Evolutionary conservation across 1,284 basidiomycete species (phyloP), one percentile per base, ranked within the genome.

Genomic region (Ceratobasidium sp.): DNA sequence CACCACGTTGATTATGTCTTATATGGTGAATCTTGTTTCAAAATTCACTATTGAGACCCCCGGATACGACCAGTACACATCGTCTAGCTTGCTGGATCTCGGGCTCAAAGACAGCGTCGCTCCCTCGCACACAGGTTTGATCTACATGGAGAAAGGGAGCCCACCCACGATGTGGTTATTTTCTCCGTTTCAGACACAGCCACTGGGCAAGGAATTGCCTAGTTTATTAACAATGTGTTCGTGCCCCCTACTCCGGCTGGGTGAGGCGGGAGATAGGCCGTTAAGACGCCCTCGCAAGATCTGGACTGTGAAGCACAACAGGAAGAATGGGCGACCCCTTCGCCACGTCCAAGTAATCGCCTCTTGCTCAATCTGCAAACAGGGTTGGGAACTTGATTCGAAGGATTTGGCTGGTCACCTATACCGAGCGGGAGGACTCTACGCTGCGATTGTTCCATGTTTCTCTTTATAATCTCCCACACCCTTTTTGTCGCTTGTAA

Each of bases 191-290:
- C 17, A 36, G 15, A 60, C 27, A 14, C 69, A 47, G 29, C 69
- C 69, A 11, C 57, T 72, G 24, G 69, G 69, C 2, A 72, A 72
- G 47, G 54, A 72, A 47, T 31, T 72, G 0, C 69, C 69, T 1
- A 44, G 62, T 24, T 0, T 60, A 6, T 57, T 72, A 2, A 36
- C 24, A 14, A 27, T 48, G 6, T 72, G 69, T 22, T 4, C 17
- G 1, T 72, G 69, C 45, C 8, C 9, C 22, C 47, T 29, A 31
- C n/a, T 7, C 24, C 24, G 11, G 31, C n/a, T n/a, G n/a, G n/a
- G n/a, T n/a, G n/a, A n/a, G n/a, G n/a, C n/a, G n/a, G n/a, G n/a
- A n/a, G n/a, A n/a, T n/a, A n/a, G 31, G 29, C 15, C 9, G 5
- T 1, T 27, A 36, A 54, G 45, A 4, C 50, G 50, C 45, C 0